Base-by-base conservation (phyloP, 345 rosid genomes). In the Citrus inodora region DNA sequence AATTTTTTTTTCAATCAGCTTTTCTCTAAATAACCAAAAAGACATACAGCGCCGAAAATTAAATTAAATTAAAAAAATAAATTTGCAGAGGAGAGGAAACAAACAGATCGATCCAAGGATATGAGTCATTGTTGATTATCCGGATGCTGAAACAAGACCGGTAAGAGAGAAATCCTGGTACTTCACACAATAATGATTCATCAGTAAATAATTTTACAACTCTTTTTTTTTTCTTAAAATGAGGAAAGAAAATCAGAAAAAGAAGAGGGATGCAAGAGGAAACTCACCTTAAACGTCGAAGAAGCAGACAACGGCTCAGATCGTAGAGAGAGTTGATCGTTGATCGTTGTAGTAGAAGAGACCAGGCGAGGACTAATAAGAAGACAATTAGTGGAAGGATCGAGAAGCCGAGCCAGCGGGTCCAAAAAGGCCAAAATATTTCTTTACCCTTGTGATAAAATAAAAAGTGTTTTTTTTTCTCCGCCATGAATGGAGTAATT, bases 41-140 rank as follows among this genome's bases (percentile, higher is more conserved):
- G 60, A 58, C 56, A 16, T 14, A 16, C 21, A 16, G 0, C 48
- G 10, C 14, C 48, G 4, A 42, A 51, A 51, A 51, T 51, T 51
- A 51, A 51, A 51, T 13, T 5, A 51, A 16, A 51, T 51, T 16
- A 51, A 51, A 51, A 51, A 51, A 51, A 13, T 16, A 16, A 51
- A 51, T 1, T 16, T 4, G 22, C 56, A 13, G 56, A 51, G 56
- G 71, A 58, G 7, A 60, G 59, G 27, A 69, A 78, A 76, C 64
- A 59, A 70, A 55, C 78, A 67, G 62, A 76, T 82, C 75, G 56
- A 51, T 51, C 6, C 76, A 87, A 88, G 97, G 91, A 91, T 88
- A 92, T 89, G 93, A 83, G 90, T 79, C 97, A 90, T 92, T 53
- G 70, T 76, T 58, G 83, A 77, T 79, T 67, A 65, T 73, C 32